Evolutionary conservation across 495 filamentous ascomycete genomes (phyloP), one percentile per base, ranked within the genome.

Genomic region (Cladorrhinum samala): DNA sequence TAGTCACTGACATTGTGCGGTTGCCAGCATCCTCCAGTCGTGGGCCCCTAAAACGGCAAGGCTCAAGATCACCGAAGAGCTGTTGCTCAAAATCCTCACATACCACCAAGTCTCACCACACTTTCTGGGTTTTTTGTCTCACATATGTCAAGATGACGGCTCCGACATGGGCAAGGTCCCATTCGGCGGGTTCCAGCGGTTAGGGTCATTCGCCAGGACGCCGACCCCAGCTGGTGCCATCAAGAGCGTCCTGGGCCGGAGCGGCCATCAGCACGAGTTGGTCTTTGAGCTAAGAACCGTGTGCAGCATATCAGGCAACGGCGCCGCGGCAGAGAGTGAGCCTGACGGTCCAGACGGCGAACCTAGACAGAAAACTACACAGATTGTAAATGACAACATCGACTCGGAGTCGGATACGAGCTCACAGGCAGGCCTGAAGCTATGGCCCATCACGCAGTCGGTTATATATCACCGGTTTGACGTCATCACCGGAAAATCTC

Each of bases 31-130:
- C 39, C 39, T 41, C 6, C 11, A 41, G 39, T 41, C 39, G n/a
- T 41, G 6, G 5, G 11, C 17, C 5, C 39, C 39, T 4, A 14
- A 4, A 8, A 41, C 38, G 14, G 23, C 20, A 11, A 25, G 30
- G 37, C 25, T 55, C 18, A 49, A 49, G 19, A 55, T 54, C 38
- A 58, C 56, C 21, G 50, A 58, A 18, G 50, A 58, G 13, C 42
- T 54, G 25, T 24, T 58, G 9, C 46, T 58, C 17, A 41, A 42
- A n/a, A 46, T 58, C 37, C 39, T 58, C 8, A 54, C 56, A 7
- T 58, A 54, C 41, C 56, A 58, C 33, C 56, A 49, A 9, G 52
- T 58, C 9, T 54, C 56, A 11, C 50, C 56, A 2, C 19, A 20
- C n/a, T 54, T 49, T 19, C 51, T 58, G 19, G 41, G 40, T 46